Conservation (phyloP, 768 basidiomycete species). For the Clavulina sp. region DNA sequence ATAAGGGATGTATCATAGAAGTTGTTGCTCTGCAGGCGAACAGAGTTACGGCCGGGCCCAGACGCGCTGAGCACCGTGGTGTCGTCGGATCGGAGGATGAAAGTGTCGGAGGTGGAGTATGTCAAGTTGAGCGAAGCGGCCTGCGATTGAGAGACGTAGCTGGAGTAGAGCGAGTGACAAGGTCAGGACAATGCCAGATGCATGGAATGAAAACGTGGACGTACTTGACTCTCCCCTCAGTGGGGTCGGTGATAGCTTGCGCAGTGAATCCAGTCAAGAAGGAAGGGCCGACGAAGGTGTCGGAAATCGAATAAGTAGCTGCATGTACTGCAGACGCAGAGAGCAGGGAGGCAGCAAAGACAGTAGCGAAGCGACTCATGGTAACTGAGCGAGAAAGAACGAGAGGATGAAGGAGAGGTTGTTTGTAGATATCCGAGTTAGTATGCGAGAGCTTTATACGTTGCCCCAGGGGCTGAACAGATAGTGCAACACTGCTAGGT, state of each 20-base stretch:
- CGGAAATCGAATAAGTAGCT: conserved; percentile 25
- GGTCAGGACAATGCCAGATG: neutral
- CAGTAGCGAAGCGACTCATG: no score
- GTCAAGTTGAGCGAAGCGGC: conserved; percentile 40
- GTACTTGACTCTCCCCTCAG: conserved; percentile 44
- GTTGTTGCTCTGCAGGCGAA: conserved; percentile 36
- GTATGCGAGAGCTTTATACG: no score
- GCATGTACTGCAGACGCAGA: neutral
- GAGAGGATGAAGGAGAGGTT: no score
- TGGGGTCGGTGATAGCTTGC: conserved; percentile 39
- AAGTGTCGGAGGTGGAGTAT: conserved; percentile 28
- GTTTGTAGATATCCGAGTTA: no score
- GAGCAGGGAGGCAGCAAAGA: no score
- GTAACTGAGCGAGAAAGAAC: no score
- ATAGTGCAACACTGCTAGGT: no score
- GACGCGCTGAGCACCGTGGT: conserved; percentile 28
- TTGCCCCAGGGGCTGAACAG: no score
- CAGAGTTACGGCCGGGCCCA: conserved; percentile 41
- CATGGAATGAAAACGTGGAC: conserved; percentile 11
- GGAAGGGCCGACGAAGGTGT: conserved; percentile 27
- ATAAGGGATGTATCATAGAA: conserved; percentile 35
- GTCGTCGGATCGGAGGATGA: conserved; percentile 36
- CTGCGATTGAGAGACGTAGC: conserved; percentile 30
- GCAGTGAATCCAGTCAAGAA: conserved; percentile 37
- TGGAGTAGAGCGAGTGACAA: conserved; percentile 14